Evolutionary conservation across 257 asterid species (phyloP).

Genomic region (Thymus quinquecostatus): DNA sequence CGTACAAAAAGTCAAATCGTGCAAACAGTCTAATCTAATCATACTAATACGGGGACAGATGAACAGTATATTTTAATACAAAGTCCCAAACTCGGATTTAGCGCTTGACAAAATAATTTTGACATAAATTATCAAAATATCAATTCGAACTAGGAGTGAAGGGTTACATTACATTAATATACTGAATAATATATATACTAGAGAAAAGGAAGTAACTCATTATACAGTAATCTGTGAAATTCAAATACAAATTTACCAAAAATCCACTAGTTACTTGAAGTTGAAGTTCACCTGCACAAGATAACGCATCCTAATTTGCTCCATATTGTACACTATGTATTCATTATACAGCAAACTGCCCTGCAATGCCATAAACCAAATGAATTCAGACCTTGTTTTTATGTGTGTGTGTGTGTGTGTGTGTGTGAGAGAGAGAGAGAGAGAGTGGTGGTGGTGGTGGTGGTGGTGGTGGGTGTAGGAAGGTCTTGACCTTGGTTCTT

Average conservation of each 20-base stretch:
- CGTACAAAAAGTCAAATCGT: too few species aligned
- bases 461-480: too few species aligned
- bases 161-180: too few species aligned
- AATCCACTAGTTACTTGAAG: constrained; percentile 37
- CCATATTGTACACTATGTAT: constrained; percentile 87
- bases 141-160: neutral
- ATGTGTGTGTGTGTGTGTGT: too few species aligned
- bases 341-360: constrained; percentile 74
- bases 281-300: constrained; percentile 81
- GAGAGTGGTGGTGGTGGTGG: too few species aligned
- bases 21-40: neutral
- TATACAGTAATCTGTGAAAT: neutral
- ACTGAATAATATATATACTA: too few species aligned
- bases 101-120: neutral
- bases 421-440: too few species aligned
- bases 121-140: neutral
- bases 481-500: constrained; percentile 44
- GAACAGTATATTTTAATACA: neutral
- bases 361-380: constrained; percentile 47
- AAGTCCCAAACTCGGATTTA: neutral
- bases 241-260: constrained; percentile 1
- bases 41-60: neutral
- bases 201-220: neutral
- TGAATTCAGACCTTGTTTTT: neutral
- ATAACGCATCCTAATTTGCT: constrained; percentile 88